Evolutionary conservation across 257 asterid genomes (phyloP), one percentile per base, ranked within the genome.

Genomic region (Perilla frutescens): DNA sequence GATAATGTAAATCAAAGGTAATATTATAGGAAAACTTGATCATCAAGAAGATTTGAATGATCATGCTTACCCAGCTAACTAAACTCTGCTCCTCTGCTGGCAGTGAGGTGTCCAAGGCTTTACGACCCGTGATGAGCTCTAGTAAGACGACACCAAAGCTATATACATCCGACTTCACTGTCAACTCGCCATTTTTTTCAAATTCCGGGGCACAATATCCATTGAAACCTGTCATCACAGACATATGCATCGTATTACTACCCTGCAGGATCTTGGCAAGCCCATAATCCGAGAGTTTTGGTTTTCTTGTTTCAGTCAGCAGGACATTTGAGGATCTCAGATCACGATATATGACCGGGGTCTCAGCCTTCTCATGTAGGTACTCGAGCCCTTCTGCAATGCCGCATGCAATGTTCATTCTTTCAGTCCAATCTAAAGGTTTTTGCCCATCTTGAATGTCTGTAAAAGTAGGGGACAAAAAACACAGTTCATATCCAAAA

Each of bases 141-240:
- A 89, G 78, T 26, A 89, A 78, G 77, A 89, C 77, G 6, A 89
- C 88, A 12, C 96, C 96, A 50, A 87, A 89, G 68, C 89, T 84
- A 57, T 89, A 89, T 3, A 87, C 91, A 48, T 89, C 96, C 0
- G 93, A 89, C 70, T 87, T 89, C 26, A 79, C 14, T 1, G 96
- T 80, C 29, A 87, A 62, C 53, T 87, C 93, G 3, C 96, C 91
- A 2, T 66, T 62, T 57, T 77, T 84, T 77, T 84, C 90, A 39
- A 81, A 89, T 60, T 89, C 96, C 1, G 96, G 96, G 8, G 96
- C 96, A 62, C 78, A 71, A 40, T 89, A 84, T 65, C 93, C 96
- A 32, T 74, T 74, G 29, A 79, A 74, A 6, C 80, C 76, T 12
- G 86, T 78, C 89, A 84, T 79, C 57, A 82, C 85, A 57, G 88